Evolutionary conservation across 2,329 filamentous ascomycete species (phyloP), one percentile per base, ranked within the genome.

Genomic region (Aureobasidium musti): DNA sequence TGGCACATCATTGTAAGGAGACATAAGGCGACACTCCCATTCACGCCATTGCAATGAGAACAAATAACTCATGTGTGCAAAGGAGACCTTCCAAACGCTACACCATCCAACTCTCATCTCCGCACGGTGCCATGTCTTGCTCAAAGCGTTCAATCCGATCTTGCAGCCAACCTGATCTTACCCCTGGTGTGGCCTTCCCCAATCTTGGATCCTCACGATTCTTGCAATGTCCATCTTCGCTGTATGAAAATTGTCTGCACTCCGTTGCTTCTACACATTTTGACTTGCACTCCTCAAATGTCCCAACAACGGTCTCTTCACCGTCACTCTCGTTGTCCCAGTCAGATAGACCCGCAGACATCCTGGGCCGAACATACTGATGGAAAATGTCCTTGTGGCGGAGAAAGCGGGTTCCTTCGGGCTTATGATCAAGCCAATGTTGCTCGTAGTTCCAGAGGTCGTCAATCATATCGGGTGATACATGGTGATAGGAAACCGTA

Each of bases 311-410:
- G 11, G 63, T 68, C n/a, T 70, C 67, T 5, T 68, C 68, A 2
- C 70, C 45, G 11, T 71, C 65, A 8, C 72, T 70, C 8, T 68
- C 52, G 37, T 74, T 76, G 59, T 70, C 69, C 74, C 74, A 76
- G 30, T 72, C 66, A 0, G 23, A 45, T 10, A 71, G 68, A 17
- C 68, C 63, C 0, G 50, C 23, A 2, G 68, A 65, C 45, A 74
- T 68, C 37, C 72, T 67, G 0, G 73, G 73, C 30, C 72, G 52
- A 8, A 74, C 67, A 54, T 71, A 74, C 7, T 68, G 35, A 23
- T 68, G 70, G 70, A 74, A 76, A 1, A 74, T 68, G 33, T 76
- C 73, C n/a, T 69, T 67, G 60, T 76, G 74, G 47, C 70, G 71
- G 2, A 75, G 35, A 3, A 73, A 65, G 10, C 63, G 61, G 11